Conservation (phyloP, 2,329 filamentous ascomycete genomes). For the Thyridium curvatum region DNA sequence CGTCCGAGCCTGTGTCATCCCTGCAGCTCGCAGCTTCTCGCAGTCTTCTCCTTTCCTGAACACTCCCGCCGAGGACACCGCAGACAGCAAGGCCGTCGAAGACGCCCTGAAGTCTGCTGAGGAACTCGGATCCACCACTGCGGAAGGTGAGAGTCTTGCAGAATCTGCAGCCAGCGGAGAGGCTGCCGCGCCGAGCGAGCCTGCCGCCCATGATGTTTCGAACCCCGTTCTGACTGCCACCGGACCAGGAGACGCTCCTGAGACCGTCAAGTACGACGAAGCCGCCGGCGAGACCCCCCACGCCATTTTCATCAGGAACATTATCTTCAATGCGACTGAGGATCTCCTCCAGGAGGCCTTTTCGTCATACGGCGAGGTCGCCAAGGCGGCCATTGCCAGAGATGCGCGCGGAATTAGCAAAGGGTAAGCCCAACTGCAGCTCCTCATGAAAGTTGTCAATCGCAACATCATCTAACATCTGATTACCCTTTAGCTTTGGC, state of each 20-base stretch:
- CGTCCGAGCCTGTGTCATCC: slow-evolving; percentile 6
- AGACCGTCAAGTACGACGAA: neutral
- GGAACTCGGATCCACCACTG: no score
- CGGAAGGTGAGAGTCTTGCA: no score
- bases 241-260: no score
- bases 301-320: slow-evolving; percentile 24
- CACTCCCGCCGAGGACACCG: slow-evolving; percentile 11
- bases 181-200: no score
- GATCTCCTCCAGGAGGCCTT: slow-evolving; percentile 24
- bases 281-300: slow-evolving; percentile 9
- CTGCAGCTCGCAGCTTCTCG: slow-evolving; percentile 21
- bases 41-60: slow-evolving; percentile 7
- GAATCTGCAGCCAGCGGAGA: neutral
- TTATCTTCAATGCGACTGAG: slow-evolving; percentile 27
- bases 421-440: no score
- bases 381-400: slow-evolving; percentile 15
- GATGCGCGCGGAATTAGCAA: slow-evolving; percentile 27
- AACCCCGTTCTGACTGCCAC: no score
- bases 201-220: no score
- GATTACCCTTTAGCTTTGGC: slow-evolving; percentile 18
- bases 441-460: neutral
- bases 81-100: slow-evolving; percentile 5
- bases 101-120: slow-evolving; percentile 2
- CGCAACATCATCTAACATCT: slow-evolving; percentile 5
- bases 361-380: slow-evolving; percentile 21